A percentile compares a stretch with the other conserved stretches of the same genome.
Evolutionary conservation across 371 early-diverging fungal species (phyloP).

Genomic region (Apophysomyces ossiformis): DNA sequence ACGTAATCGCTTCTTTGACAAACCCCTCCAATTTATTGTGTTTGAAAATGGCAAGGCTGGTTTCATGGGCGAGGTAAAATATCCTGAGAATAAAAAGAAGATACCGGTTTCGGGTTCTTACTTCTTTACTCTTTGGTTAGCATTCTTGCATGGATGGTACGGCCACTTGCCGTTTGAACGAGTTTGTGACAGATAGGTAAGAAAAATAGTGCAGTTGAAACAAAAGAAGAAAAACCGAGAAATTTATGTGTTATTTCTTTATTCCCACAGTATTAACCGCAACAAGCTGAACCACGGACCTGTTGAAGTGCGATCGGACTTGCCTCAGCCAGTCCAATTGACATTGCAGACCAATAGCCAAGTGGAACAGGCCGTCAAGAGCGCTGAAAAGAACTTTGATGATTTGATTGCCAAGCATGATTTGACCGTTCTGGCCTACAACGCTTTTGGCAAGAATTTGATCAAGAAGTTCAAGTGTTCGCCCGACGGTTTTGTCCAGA

Average conservation of each 20-base stretch:
- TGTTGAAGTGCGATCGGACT: conserved; percentile 43
- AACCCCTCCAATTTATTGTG: conserved; percentile 91
- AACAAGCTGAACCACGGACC: conserved; percentile 70
- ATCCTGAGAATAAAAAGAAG: neutral
- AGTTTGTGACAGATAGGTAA: conserved; percentile 57
- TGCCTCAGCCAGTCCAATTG: conserved; percentile 71
- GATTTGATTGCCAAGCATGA: conserved; percentile 76
- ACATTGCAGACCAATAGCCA: conserved; percentile 68
- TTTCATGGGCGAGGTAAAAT: conserved; percentile 83
- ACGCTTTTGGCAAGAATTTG: conserved; percentile 88
- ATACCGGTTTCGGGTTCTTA: neutral
- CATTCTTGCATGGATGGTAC: conserved; percentile 98
- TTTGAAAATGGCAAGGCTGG: conserved; percentile 97
- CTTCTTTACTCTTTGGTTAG: conserved; percentile 21
- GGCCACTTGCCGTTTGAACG: conserved; percentile 81
- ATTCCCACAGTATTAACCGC: conserved; percentile 32
- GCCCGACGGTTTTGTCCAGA: conserved; percentile 95
- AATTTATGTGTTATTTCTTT: conserved; percentile 26
- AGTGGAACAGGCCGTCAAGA: conserved; percentile 58
- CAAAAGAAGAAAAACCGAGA: conserved; percentile 21
- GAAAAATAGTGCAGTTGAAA: neutral
- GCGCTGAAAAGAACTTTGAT: conserved; percentile 75
- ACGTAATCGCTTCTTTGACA: conserved; percentile 94
- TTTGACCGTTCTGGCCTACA: conserved; percentile 78
- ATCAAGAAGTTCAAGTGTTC: conserved; percentile 88